A percentile compares a stretch with the other conserved stretches of the same genome.
phyloP scores from a whole-genome alignment of 2,329 filamentous ascomycete species.

The Cordyceps farinosa region DNA sequence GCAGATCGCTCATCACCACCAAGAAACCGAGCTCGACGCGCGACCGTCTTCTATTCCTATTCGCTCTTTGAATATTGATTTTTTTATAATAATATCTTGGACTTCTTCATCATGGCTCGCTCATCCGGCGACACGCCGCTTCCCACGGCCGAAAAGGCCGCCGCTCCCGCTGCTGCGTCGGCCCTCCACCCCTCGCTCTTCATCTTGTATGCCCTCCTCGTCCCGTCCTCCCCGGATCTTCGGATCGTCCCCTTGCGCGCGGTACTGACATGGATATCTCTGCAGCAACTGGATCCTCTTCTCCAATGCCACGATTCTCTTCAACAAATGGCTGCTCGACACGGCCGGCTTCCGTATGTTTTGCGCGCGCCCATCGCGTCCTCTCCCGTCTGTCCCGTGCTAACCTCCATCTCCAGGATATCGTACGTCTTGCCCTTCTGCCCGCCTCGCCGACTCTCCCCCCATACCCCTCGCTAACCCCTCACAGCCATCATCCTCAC shows the following conservation, averaged over 20 bases:
- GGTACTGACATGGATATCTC: neutral
- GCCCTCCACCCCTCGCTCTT: conserved; percentile 34
- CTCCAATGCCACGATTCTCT: conserved; percentile 80
- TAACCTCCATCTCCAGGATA: conserved; percentile 28
- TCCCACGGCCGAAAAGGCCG: conserved; percentile 27
- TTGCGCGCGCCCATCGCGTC: conserved; percentile 8
- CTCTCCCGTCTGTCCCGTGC: conserved; percentile 24
- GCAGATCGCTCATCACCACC: neutral
- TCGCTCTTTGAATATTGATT: neutral
- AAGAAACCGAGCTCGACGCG: neutral
- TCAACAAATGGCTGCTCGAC: conserved; percentile 88
- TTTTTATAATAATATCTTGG: too few relatives aligned
- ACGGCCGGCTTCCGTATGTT: conserved; percentile 69
- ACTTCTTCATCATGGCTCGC: conserved; percentile 3
- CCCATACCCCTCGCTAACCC: conserved; percentile 11
- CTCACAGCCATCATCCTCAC: conserved; percentile 53
- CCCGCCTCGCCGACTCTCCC: neutral
- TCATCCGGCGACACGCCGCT: conserved; percentile 13
- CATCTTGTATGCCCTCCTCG: conserved; percentile 26
- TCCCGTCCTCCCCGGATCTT: neutral
- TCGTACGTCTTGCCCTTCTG: conserved; percentile 26
- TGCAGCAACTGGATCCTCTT: conserved; percentile 73
- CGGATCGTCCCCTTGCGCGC: neutral
- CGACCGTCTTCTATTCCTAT: neutral
- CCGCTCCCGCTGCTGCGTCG: conserved; percentile 19